A percentile compares a stretch with the other conserved stretches of the same genome.
Evolutionary conservation across 2,329 filamentous ascomycete genomes (phyloP).

Genomic region (Xylariaceae sp.): DNA sequence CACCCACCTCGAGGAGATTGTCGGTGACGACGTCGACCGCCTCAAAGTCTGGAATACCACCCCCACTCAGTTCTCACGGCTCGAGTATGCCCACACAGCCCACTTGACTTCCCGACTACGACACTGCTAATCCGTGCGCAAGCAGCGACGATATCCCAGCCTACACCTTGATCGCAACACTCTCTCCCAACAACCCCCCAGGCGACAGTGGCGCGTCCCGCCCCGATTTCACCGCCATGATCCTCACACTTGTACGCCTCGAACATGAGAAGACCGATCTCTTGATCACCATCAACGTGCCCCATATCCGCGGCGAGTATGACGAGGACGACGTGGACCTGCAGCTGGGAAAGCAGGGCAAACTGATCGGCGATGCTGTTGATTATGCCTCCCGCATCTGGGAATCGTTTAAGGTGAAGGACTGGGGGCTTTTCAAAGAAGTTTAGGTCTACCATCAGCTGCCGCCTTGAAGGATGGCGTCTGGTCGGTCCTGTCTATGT

Average conservation of each 20-base stretch:
- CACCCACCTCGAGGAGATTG: conserved; percentile 65
- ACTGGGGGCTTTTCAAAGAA: conserved; percentile 70
- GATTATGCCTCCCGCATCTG: conserved; percentile 67
- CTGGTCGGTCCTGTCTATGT: no score
- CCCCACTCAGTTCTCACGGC: conserved; percentile 53
- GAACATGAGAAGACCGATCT: conserved; percentile 74
- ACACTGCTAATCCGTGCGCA: conserved; percentile 8
- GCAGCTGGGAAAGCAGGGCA: conserved; percentile 60
- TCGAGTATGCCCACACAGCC: conserved; percentile 42
- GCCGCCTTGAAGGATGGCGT: not conserved
- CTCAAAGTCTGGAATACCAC: conserved; percentile 65
- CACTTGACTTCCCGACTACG: not conserved
- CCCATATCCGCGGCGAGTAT: conserved; percentile 73
- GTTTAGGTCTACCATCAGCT: no score
- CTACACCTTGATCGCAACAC: conserved; percentile 67
- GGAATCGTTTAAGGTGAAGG: conserved; percentile 70
- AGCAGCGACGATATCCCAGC: conserved; percentile 51
- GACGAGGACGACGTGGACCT: conserved; percentile 68
- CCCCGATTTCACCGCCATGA: conserved; percentile 67
- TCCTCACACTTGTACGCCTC: conserved; percentile 73
- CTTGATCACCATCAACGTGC: conserved; percentile 82
- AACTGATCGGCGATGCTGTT: conserved; percentile 63
- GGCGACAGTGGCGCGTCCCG: conserved; percentile 35
- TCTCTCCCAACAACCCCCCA: conserved; percentile 41
- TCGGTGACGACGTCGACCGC: conserved; percentile 59